Conservation (phyloP, 257 asterid genomes). For the Solanum etuberosum region DNA sequence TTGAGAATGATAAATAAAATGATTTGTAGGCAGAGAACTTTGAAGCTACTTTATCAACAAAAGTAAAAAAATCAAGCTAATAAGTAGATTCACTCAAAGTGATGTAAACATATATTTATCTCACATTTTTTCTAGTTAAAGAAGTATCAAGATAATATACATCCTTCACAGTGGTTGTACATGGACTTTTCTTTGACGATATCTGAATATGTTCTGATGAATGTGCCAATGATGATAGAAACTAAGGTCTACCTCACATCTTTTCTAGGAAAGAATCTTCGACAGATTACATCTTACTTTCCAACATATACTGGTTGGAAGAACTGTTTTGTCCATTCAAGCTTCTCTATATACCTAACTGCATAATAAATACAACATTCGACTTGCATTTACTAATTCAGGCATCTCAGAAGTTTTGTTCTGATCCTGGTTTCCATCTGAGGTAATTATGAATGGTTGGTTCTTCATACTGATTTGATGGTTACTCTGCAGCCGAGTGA, state of each 20-base stretch:
- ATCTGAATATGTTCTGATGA: not conserved
- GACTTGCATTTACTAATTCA: not conserved
- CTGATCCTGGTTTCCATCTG: not conserved
- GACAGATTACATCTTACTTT: not conserved
- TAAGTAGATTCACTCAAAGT: not conserved
- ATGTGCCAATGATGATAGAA: not conserved
- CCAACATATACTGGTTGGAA: not conserved
- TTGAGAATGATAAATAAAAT: no score
- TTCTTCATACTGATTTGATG: not conserved
- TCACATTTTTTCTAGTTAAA: not conserved
- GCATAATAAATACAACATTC: not conserved
- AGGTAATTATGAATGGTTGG: not conserved
- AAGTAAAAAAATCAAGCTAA: not conserved
- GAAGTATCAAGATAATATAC: not conserved
- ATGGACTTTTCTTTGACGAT: not conserved
- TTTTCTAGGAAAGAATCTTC: not conserved
- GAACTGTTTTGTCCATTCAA: not conserved
- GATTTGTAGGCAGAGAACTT: not conserved
- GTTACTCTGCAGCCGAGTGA: constrained; percentile 53
- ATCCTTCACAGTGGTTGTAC: not conserved
- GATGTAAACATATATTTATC: not conserved
- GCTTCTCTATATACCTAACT: not conserved
- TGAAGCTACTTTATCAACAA: not conserved
- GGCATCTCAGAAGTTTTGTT: not conserved
- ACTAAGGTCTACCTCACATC: not conserved